Evolutionary conservation across 208 protist genomes (phyloP).

Genomic region (Angomonas deanei): DNA sequence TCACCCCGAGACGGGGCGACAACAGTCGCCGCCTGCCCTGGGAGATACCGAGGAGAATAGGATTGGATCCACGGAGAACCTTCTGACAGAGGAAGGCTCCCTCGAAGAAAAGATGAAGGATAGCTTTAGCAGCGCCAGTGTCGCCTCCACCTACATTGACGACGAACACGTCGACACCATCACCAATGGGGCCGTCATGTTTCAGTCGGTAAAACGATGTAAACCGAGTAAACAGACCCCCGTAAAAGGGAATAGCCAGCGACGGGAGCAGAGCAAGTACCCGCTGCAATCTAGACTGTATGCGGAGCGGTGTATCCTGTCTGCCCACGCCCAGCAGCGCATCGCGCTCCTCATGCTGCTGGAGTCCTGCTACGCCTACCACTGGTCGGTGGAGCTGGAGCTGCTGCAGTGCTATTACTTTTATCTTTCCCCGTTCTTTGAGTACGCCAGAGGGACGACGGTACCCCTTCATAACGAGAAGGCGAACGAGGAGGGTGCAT

Average conservation of each 20-base stretch:
- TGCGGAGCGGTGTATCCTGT: constrained; percentile 39
- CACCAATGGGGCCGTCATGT: neutral
- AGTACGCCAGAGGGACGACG: constrained; percentile 8
- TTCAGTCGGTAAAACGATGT: neutral
- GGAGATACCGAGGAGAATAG: neutral
- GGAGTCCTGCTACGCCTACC: constrained; percentile 28
- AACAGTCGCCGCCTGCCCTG: too few relatives aligned
- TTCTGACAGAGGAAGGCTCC: neutral
- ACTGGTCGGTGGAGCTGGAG: constrained; percentile 22
- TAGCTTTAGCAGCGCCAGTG: neutral
- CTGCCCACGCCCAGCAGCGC: constrained; percentile 39
- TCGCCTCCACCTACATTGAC: constrained; percentile 3
- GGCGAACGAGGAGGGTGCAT: too few relatives aligned
- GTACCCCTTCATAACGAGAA: constrained; percentile 6
- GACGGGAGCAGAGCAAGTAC: neutral
- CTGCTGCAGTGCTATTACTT: constrained; percentile 49
- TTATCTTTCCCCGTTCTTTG: constrained; percentile 39
- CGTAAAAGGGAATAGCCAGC: neutral
- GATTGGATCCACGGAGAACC: too few relatives aligned
- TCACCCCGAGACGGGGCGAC: too few relatives aligned
- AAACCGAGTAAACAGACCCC: too few relatives aligned
- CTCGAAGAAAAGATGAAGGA: neutral
- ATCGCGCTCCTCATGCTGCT: constrained; percentile 48
- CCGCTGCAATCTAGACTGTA: constrained; percentile 38
- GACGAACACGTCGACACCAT: constrained; percentile 1